Evolutionary conservation across 2,329 filamentous ascomycete genomes (phyloP).

Genomic region (Hypoxylon sp.): DNA sequence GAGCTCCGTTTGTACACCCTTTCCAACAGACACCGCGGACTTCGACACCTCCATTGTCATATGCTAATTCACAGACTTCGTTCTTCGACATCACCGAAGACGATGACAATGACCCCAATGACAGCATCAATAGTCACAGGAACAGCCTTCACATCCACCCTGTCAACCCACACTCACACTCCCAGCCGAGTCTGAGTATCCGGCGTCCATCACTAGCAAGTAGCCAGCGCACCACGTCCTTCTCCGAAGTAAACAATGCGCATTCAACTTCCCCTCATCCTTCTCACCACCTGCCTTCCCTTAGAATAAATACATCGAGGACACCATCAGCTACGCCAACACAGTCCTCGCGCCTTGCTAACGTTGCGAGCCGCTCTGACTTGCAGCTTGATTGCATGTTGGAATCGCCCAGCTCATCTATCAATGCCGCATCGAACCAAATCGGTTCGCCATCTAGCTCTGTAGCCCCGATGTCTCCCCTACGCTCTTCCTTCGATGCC

Average conservation of each 20-base stretch:
- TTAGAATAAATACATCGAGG: slow-evolving; percentile 58
- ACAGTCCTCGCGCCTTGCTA: slow-evolving; percentile 56
- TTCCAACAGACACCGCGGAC: slow-evolving; percentile 74
- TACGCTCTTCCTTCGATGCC: slow-evolving; percentile 70
- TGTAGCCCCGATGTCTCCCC: slow-evolving; percentile 61
- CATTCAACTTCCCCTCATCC: slow-evolving; percentile 40
- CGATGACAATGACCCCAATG: slow-evolving; percentile 61
- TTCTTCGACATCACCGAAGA: slow-evolving; percentile 64
- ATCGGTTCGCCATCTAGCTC: slow-evolving; percentile 54
- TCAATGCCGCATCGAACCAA: slow-evolving; percentile 42
- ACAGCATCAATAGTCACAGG: slow-evolving; percentile 55
- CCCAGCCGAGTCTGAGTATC: slow-evolving; percentile 50
- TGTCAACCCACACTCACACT: slow-evolving; percentile 46
- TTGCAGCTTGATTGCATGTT: slow-evolving; percentile 57
- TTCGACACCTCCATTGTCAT: slow-evolving; percentile 70
- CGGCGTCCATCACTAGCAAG: slow-evolving; percentile 56
- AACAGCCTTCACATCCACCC: slow-evolving; percentile 46
- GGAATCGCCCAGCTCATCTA: slow-evolving; percentile 54
- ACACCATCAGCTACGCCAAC: slow-evolving; percentile 47
- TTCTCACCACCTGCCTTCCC: slow-evolving; percentile 41
- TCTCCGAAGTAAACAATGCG: slow-evolving; percentile 54
- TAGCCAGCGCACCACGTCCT: slow-evolving; percentile 57
- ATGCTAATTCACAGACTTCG: slow-evolving; percentile 67
- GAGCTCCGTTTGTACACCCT: slow-evolving; percentile 65
- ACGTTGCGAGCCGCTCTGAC: slow-evolving; percentile 63